Conservation (phyloP, 306 rosid species). For the Hippophae rhamnoides region DNA sequence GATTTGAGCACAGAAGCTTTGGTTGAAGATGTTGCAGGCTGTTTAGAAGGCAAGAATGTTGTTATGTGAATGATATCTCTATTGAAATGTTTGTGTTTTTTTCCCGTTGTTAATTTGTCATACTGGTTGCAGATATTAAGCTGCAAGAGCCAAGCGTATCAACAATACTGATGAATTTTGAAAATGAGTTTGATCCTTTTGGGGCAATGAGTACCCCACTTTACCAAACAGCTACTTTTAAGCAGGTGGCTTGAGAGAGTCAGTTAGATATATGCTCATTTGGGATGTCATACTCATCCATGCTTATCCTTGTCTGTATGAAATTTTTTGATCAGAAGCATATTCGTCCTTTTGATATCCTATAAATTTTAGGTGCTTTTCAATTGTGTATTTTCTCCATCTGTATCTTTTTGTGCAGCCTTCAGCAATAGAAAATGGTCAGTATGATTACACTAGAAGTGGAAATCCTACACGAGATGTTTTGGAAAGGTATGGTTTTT, state of each 20-base stretch:
- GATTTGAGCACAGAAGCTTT: conserved; percentile 38
- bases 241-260: conserved; percentile 48
- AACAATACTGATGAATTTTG: conserved; percentile 69
- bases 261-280: neutral
- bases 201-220: conserved; percentile 65
- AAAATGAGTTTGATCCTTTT: conserved; percentile 67
- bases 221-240: conserved; percentile 91
- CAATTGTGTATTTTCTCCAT: neutral
- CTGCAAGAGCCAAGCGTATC: conserved; percentile 55
- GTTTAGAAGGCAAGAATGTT: conserved; percentile 35
- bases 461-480: conserved; percentile 92
- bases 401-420: conserved; percentile 44
- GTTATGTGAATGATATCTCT: conserved; percentile 5
- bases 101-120: conserved; percentile 9
- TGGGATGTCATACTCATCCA: neutral
- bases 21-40: conserved; percentile 28
- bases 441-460: conserved; percentile 85
- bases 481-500: conserved; percentile 57
- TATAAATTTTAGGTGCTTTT: neutral
- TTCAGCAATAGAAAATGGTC: conserved; percentile 76
- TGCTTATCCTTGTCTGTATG: conserved; percentile 8
- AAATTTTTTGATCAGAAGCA: neutral
- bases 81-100: conserved; percentile 2
- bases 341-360: neutral
- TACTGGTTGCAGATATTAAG: conserved; percentile 38